Evolutionary conservation across 2,329 filamentous ascomycete genomes (phyloP).

Genomic region (Thielaviopsis euricoi): DNA sequence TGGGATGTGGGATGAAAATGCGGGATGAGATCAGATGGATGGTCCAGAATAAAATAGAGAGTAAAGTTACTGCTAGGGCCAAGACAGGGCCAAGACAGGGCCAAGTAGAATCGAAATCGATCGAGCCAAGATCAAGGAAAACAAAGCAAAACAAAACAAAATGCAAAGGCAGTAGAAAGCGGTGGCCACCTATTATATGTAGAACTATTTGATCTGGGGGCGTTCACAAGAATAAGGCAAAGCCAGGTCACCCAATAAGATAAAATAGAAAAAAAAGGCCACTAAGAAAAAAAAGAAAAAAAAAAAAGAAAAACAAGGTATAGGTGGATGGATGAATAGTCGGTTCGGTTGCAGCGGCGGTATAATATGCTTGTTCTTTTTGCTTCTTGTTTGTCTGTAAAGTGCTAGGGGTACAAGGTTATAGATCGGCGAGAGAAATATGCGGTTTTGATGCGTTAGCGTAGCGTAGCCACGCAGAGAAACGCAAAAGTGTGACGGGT

Average conservation of each 20-base stretch:
- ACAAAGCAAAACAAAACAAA: background rate
- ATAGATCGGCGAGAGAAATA: background rate
- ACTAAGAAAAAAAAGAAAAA: background rate
- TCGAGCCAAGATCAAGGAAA: background rate
- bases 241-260: background rate
- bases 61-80: background rate
- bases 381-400: background rate
- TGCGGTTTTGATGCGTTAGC: background rate
- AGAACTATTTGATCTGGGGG: background rate
- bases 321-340: background rate
- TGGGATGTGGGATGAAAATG: background rate
- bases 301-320: background rate
- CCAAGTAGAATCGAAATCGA: background rate
- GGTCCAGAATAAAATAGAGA: background rate
- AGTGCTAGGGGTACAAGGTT: background rate
- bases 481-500: background rate
- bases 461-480: background rate
- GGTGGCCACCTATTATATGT: background rate
- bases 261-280: background rate
- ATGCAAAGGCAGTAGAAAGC: background rate
- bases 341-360: background rate
- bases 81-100: background rate
- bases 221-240: background rate
- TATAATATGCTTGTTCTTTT: background rate
- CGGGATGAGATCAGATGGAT: background rate